Evolutionary conservation across 257 asterid species (phyloP), one percentile per base, ranked within the genome.

Genomic region (Salvia miltiorrhiza): DNA sequence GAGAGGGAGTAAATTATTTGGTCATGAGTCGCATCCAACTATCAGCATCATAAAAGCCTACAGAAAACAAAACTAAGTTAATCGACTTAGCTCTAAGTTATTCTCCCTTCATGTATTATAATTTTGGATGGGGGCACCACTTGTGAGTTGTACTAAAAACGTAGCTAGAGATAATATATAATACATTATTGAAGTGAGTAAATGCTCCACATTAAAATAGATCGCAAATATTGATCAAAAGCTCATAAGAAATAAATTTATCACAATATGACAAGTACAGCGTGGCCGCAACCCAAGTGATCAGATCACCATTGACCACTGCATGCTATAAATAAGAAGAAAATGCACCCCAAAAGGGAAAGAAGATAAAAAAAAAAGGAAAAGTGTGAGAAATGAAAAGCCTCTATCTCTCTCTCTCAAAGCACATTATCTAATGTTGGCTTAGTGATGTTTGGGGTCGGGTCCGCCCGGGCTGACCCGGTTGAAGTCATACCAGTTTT

Each of bases 391-490:
- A 13, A 30, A 56, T 30, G 23, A 30, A 56, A 24, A 56, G 2
- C 1, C 2, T n/a, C n/a, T 32, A 44, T 24, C 39, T 53, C 37
- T 13, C 63, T 72, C 57, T 43, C 63, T 24, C 52, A 9, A 41
- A 16, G 7, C 37, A 16, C 17, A 24, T 24, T 19, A 10, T 28
- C 54, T 48, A 47, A 67, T 14, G 5, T 19, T 10, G 9, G 4
- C 9, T 6, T 64, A 82, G 67, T 85, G 90, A 45, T 85, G 90
- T 58, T 45, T 78, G 0, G 90, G 88, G 55, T 85, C 90, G 11
- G 90, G 90, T 39, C 90, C 90, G 8, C 78, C 82, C 0, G 88
- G 90, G 14, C 84, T 78, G n/a, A 72, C 30, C 2, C 83, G 81
- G 28, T 69, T 17, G 57, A 19, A 6, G 2, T 74, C 30, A 21